phyloP scores from a whole-genome alignment of 1,284 basidiomycete species.

The Ceratobasidium papillatum region DNA sequence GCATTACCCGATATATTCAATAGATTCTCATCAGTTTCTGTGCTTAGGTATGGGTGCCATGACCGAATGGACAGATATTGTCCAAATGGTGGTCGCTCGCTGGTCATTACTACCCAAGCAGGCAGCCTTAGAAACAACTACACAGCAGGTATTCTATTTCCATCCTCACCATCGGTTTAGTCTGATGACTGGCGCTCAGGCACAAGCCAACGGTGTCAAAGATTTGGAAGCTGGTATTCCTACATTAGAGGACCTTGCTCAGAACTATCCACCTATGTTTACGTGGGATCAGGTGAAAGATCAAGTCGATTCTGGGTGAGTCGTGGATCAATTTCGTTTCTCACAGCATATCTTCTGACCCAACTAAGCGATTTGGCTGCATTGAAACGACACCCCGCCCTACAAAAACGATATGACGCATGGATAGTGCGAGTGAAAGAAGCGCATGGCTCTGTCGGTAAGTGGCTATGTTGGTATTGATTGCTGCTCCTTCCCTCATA shows the following conservation, averaged over 20 bases:
- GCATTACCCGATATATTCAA: constrained; percentile 46
- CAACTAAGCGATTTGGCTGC: constrained; percentile 73
- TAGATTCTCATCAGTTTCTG: neutral
- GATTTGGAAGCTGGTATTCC: constrained; percentile 60
- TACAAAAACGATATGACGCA: constrained; percentile 71
- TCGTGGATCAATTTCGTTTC: neutral
- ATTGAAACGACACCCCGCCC: constrained; percentile 72
- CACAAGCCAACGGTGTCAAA: neutral
- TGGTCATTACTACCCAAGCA: constrained; percentile 29
- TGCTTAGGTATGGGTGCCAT: constrained; percentile 83
- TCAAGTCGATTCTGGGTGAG: constrained; percentile 78
- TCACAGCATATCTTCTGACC: neutral
- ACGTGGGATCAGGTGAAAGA: constrained; percentile 77
- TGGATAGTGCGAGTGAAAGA: constrained; percentile 65
- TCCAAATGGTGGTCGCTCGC: constrained; percentile 68
- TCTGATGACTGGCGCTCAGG: neutral
- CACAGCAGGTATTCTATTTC: neutral
- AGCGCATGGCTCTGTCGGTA: constrained; percentile 73
- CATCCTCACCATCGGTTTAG: neutral
- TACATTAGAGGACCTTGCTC: constrained; percentile 69
- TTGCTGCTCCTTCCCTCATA: neutral
- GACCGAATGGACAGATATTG: constrained; percentile 89
- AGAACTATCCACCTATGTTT: constrained; percentile 74
- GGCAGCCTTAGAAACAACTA: neutral
- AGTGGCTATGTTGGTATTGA: neutral